phyloP scores from a whole-genome alignment of 306 rosid species.

The Pueraria montana region DNA sequence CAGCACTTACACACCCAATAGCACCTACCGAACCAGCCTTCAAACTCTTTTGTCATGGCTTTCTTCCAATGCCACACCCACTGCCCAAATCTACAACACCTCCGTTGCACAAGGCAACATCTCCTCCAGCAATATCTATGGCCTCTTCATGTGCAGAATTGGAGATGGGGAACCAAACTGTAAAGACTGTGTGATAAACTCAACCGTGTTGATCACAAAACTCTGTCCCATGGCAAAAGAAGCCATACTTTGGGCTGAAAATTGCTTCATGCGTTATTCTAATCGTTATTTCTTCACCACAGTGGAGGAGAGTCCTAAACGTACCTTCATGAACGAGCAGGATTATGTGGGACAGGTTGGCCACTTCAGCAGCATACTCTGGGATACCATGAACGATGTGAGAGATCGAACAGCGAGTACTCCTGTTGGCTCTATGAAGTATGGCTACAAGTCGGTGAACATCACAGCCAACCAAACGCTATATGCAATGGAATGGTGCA shows the following conservation, averaged over 20 bases:
- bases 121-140: conserved; percentile 27
- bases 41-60: conserved; percentile 32
- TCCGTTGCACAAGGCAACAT: too few relatives aligned
- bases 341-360: neutral
- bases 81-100: neutral
- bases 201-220: neutral
- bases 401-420: neutral
- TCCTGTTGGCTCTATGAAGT: neutral
- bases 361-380: neutral
- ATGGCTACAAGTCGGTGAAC: neutral
- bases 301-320: neutral
- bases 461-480: neutral
- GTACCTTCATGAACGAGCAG: neutral
- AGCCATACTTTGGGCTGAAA: neutral
- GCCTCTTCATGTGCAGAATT: conserved; percentile 15
- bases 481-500: neutral
- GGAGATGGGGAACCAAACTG: neutral
- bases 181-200: neutral
- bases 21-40: conserved; percentile 10
- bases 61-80: conserved; percentile 37
- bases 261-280: neutral
- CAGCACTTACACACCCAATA: conserved; percentile 9
- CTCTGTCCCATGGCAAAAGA: neutral
- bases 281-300: neutral
- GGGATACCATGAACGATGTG: neutral